Evolutionary conservation across 2,329 filamentous ascomycete genomes (phyloP).

Genomic region (Colletotrichum caudatum): DNA sequence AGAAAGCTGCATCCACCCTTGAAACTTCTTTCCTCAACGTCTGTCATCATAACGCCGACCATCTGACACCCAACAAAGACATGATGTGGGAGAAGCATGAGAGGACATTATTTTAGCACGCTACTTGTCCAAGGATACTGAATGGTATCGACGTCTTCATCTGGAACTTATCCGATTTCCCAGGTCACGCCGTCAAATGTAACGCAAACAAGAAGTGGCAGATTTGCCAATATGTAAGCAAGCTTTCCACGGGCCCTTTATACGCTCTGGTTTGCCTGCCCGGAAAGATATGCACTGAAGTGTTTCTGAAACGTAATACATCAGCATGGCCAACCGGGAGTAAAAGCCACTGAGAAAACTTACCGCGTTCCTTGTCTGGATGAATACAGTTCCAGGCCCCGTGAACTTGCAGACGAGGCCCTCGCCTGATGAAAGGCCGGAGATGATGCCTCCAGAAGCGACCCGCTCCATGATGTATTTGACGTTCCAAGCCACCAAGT

Average conservation of each 20-base stretch:
- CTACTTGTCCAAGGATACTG: neutral
- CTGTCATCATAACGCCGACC: neutral
- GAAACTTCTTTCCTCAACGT: neutral
- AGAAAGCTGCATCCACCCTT: neutral
- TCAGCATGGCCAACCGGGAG: neutral
- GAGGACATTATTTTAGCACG: constrained; percentile 21
- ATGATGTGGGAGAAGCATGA: neutral
- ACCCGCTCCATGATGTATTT: constrained; percentile 93
- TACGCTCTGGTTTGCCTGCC: constrained; percentile 54
- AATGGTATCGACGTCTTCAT: neutral
- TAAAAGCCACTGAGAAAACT: constrained; percentile 47
- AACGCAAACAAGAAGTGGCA: neutral
- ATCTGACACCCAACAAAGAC: neutral
- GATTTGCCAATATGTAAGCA: neutral
- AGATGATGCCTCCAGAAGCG: constrained; percentile 92
- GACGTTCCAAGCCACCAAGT: constrained; percentile 96
- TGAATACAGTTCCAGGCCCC: constrained; percentile 88
- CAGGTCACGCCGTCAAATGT: neutral
- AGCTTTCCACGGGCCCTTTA: constrained; percentile 22
- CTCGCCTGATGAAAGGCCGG: constrained; percentile 83
- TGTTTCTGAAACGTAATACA: constrained; percentile 55
- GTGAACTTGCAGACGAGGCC: constrained; percentile 95
- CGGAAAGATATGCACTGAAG: constrained; percentile 65
- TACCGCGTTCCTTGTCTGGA: constrained; percentile 90
- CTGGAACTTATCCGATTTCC: neutral